Conservation (phyloP, 176 grass and related monocot species). For the Hyparrhenia diplandra region DNA sequence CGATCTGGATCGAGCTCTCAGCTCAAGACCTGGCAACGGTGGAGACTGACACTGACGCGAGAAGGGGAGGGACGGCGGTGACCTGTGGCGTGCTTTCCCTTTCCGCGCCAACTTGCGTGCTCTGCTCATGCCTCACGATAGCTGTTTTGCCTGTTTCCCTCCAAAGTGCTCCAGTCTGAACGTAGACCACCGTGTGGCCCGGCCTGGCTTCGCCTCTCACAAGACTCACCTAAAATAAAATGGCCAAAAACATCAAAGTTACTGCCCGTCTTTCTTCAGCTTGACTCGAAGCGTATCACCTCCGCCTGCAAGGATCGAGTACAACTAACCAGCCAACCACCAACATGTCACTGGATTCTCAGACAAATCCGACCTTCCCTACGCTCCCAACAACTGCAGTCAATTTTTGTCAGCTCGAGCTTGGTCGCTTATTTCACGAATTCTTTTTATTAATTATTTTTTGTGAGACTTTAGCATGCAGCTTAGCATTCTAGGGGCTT, state of each 20-base stretch:
- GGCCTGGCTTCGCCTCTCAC: background rate
- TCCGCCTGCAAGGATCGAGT: background rate
- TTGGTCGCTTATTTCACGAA: too few relatives aligned
- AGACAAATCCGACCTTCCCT: background rate
- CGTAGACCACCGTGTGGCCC: background rate
- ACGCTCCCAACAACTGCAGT: background rate
- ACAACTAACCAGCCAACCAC: background rate
- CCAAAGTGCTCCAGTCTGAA: too few relatives aligned
- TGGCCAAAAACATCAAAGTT: background rate
- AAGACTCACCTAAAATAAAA: background rate
- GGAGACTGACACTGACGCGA: too few relatives aligned
- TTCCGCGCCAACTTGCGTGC: background rate
- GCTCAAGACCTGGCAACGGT: background rate
- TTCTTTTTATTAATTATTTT: background rate
- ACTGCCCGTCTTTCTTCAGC: background rate
- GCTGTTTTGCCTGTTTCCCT: too few relatives aligned
- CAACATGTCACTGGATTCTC: constrained; percentile 13
- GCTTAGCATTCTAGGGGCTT: too few relatives aligned
- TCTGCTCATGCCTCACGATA: background rate
- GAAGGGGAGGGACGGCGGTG: too few relatives aligned
- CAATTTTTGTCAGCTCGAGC: background rate
- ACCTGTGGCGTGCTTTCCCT: background rate
- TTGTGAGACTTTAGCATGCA: background rate
- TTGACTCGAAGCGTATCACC: background rate
- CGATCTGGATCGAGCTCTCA: background rate